A percentile compares a stretch with the other conserved stretches of the same genome.
Conservation (phyloP, 768 basidiomycete genomes). For the Stropharia rugosoannulata region DNA sequence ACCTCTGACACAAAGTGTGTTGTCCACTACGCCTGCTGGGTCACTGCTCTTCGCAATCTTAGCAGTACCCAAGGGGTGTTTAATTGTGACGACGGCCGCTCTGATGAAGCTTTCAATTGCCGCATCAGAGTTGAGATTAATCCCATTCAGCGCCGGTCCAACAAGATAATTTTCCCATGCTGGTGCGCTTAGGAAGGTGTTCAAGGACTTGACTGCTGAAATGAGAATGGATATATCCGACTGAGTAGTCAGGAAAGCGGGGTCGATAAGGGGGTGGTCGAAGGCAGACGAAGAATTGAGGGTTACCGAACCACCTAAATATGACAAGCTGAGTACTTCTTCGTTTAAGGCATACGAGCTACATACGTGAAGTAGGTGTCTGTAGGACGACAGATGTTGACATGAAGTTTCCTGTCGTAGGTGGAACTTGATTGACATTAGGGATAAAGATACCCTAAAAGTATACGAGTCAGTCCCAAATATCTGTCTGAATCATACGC, state of each 20-base stretch:
- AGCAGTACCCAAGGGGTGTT: background rate
- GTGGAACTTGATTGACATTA: conserved; percentile 4
- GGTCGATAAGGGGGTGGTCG: conserved; percentile 44
- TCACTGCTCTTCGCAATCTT: background rate
- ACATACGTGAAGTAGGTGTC: conserved; percentile 33
- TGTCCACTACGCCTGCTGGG: background rate
- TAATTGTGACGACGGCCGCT: background rate
- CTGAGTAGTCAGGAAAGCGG: conserved; percentile 35
- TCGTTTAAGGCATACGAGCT: background rate
- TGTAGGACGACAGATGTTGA: conserved; percentile 23
- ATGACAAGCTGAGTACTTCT: background rate
- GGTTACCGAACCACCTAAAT: conserved; percentile 32
- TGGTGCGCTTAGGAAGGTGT: conserved; percentile 19
- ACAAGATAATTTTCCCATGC: conserved; percentile 5
- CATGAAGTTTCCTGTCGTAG: conserved; percentile 27
- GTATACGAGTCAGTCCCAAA: conserved; percentile 2
- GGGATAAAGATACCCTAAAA: conserved; percentile 9
- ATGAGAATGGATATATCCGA: conserved; percentile 27
- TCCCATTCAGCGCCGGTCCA: background rate
- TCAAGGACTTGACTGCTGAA: conserved; percentile 17
- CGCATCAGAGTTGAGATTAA: background rate
- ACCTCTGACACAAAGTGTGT: background rate
- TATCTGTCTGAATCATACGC: background rate
- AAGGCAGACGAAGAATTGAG: conserved; percentile 45
- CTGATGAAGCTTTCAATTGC: background rate